Base-by-base conservation (phyloP, 1,139 yeast species). In the Suhomyces atakaporum region DNA sequence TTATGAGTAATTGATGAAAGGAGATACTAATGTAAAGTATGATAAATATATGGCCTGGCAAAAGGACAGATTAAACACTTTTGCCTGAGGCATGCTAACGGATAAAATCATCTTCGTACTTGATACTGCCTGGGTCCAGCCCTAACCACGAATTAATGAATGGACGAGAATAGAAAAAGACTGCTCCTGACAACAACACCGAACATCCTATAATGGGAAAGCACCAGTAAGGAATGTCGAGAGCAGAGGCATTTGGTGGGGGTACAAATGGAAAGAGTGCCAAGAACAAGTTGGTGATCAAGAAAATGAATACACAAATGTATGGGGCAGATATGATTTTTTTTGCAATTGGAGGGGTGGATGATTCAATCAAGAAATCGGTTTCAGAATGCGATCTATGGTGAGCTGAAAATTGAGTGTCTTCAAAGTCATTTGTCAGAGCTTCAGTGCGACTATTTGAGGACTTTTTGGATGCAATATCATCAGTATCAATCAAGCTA, bases 191-290 rank as follows among this genome's bases (percentile, higher is more conserved):
- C 0, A 62, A 37, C 16, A 78, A 52, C 6, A 75, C 74, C 2
- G 69, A 58, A 2, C 77, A 59, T 0, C 84, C 80, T 2, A 79
- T 72, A 5, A 69, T 60, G 0, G 84, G 84, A 50, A 78, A 77
- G 21, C 77, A 69, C 69, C 76, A 79, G 48, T 73, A 79, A 1
- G 84, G 83, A 33, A 60, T 64, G 39, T 44, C 56, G 54, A 45
- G 49, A 38, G 10, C 42, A 3, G 43, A 44, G 43, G 56, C 58
- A n/a, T 47, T 44, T 16, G 70, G 72, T 2, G 84, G 84, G 3
- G 78, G 80, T 0, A 79, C 57, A 53, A 79, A 77, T 5, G 84
- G 84, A 38, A 78, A 70, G 8, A 79, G 38, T 2, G 81, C 79
- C 48, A 79, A 60, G 43, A 77, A 77, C 4, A 77, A 25, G 45